Base-by-base conservation (phyloP, 2,329 filamentous ascomycete species). In the Anthostomella pinea region DNA sequence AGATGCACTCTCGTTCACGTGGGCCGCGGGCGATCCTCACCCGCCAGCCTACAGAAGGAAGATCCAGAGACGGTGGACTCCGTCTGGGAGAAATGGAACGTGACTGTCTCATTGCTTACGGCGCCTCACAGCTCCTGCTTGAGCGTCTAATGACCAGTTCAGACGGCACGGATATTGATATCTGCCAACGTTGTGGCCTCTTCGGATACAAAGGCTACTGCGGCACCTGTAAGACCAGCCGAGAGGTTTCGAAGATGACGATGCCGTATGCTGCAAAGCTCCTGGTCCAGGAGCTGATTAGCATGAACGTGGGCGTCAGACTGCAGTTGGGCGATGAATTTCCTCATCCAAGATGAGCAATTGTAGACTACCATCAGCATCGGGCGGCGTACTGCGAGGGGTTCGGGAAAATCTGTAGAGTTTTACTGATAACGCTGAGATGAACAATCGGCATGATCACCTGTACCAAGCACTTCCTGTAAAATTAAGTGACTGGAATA, bases 231-330 rank as follows among this genome's bases (percentile, higher is more conserved):
- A 82, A 87, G 69, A 88, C 81, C 51, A 90, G 86, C 24, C 78
- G 85, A 39, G 81, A 85, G 19, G 87, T 98, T 17, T 84, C 88
- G 11, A 84, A 85, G 64, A 95, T 98, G 85, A 91, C 84, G 21
- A 94, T 98, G 76, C 93, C 93, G 21, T 98, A 98, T 64, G 93
- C 93, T 13, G 93, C 93, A 1, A 97, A 98, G 74, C 68, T 98
- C 58, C 69, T 98, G 38, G 87, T 97, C 31, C 93, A 98, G 69
- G 93, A 98, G 68, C 66, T 98, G 56, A 83, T 95, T 58, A 95
- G 88, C 63, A 98, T 98, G 93, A 98, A 98, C 63, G 88, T 98
- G n/a, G 86, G 90, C 45, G 91, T 95, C 41, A 76, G 86, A 39
- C 70, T 98, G 66, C 87, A 91, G 69, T 67, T 98, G 49, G 88